These are phyloP conservation scores for Adenanthera pavonina DNA, from an alignment of 306 rosid species.

Conservation along the genomic window DNA sequence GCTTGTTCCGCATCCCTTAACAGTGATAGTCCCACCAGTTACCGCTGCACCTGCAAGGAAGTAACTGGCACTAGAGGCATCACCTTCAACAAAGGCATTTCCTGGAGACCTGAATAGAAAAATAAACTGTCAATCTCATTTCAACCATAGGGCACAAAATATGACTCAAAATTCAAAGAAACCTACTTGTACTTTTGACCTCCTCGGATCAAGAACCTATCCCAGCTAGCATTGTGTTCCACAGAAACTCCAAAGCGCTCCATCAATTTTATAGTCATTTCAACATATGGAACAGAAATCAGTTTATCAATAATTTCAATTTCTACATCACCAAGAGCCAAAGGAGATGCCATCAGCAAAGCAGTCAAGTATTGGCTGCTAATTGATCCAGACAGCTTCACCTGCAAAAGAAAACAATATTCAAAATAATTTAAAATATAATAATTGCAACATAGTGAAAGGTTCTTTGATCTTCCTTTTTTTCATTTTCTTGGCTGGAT, in stretches of 20 bases:
- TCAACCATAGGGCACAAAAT: conserved; percentile 27
- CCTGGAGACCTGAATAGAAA: conserved; percentile 78
- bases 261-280: conserved; percentile 98
- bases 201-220: conserved; percentile 79
- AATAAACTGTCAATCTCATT: conserved; percentile 22
- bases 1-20: conserved; percentile 95
- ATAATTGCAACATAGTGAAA: background rate
- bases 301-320: conserved; percentile 89
- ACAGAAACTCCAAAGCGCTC: conserved; percentile 92
- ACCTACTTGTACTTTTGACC: conserved; percentile 99
- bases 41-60: conserved; percentile 99
- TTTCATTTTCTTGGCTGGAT: too few species aligned
- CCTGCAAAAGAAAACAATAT: conserved; percentile 59
- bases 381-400: conserved; percentile 93
- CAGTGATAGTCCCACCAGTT: conserved; percentile 97
- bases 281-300: conserved; percentile 95
- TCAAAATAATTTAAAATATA: background rate
- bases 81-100: conserved; percentile 95
- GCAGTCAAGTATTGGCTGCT: conserved; percentile 98
- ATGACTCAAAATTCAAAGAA: conserved; percentile 28
- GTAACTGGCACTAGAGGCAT: conserved; percentile 99
- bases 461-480: too few species aligned
- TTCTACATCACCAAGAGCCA: conserved; percentile 95
- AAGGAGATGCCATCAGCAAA: conserved; percentile 97
- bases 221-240: conserved; percentile 83